phyloP scores from a whole-genome alignment of 441 rosid genomes.

The Oxalis stricta region DNA sequence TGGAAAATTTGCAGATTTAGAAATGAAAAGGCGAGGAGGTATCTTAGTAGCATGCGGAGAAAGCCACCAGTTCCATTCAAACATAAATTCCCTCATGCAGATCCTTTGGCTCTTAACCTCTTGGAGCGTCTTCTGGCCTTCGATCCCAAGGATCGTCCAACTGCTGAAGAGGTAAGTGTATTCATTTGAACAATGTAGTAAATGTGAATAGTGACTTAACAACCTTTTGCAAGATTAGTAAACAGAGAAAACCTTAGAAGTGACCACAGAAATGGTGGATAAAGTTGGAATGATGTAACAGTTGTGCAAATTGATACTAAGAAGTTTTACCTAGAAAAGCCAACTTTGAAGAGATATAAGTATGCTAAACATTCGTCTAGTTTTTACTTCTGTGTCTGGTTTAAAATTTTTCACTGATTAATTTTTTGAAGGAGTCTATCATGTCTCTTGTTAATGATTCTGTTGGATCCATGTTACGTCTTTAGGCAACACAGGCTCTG shows the following conservation, averaged over 20 bases:
- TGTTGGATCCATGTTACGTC: no score
- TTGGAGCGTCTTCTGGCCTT: slow-evolving; percentile 79
- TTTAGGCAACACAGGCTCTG: no score
- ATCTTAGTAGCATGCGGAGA: slow-evolving; percentile 87
- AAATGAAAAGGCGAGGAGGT: slow-evolving; percentile 96
- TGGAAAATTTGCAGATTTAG: slow-evolving; percentile 49
- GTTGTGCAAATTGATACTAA: neutral
- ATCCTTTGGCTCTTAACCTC: slow-evolving; percentile 72
- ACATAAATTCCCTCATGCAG: slow-evolving; percentile 73
- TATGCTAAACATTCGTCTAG: neutral
- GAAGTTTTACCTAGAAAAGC: neutral
- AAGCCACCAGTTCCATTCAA: slow-evolving; percentile 73
- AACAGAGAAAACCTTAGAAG: neutral
- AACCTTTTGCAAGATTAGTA: neutral
- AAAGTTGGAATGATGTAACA: no score
- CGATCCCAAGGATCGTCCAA: slow-evolving; percentile 96
- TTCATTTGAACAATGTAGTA: neutral
- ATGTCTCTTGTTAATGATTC: no score
- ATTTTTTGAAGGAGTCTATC: no score
- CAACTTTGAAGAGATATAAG: neutral
- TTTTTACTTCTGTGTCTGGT: neutral
- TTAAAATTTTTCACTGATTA: neutral
- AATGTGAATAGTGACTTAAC: neutral
- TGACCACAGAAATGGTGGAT: no score
- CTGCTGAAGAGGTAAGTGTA: slow-evolving; percentile 68